Percentiles rank a stretch among this genome's conserved stretches.
Evolutionary conservation across 495 filamentous ascomycete genomes (phyloP).

Genomic region (Aspergillus taichungensis): DNA sequence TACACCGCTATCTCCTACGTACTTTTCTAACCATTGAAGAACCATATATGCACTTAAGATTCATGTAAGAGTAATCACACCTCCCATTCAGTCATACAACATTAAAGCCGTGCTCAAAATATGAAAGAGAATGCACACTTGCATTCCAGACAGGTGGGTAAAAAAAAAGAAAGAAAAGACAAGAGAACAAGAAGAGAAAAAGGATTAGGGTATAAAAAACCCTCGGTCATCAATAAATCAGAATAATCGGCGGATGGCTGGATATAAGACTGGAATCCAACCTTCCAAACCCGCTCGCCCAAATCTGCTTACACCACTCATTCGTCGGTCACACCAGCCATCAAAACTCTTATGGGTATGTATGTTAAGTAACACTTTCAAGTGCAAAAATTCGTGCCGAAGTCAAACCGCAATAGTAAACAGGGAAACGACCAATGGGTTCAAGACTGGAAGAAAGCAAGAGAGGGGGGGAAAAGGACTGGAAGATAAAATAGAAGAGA

Average conservation of each 20-base stretch:
- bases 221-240: neutral
- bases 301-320: conserved; percentile 6
- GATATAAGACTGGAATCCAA: no score
- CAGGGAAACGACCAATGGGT: conserved; percentile 6
- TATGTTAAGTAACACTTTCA: conserved; percentile 10
- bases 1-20: no score
- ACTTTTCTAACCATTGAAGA: no score
- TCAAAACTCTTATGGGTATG: conserved; percentile 26
- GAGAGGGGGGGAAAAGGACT: no score
- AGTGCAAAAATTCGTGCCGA: conserved; percentile 13
- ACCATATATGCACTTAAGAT: neutral
- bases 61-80: neutral
- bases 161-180: conserved; percentile 5
- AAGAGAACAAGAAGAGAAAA: conserved; percentile 6
- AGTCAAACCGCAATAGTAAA: conserved; percentile 4
- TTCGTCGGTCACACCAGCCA: conserved; percentile 12
- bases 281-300: neutral
- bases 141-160: conserved; percentile 11
- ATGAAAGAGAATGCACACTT: conserved; percentile 5
- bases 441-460: no score
- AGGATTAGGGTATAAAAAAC: neutral
- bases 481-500: no score
- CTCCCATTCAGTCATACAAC: conserved; percentile 10
- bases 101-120: conserved; percentile 2
- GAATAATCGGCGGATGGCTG: no score